Base-by-base conservation (phyloP, 805 yeast genomes). In the Candida palmyrensis region DNA sequence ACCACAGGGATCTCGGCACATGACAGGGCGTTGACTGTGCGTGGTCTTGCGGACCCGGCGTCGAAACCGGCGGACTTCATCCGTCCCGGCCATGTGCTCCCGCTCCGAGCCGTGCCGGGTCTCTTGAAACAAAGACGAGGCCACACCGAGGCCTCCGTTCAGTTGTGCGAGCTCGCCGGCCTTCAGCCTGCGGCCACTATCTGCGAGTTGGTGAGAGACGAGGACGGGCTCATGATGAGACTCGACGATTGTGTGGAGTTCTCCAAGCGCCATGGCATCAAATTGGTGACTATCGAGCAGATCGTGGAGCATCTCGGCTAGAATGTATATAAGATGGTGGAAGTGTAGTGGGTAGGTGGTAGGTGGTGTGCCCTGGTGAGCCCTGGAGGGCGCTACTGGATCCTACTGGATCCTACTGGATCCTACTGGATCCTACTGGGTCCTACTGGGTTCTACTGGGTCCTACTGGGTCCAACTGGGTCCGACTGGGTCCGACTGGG, bases 61-160 rank as follows among this genome's bases (percentile, higher is more conserved):
- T 53, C 80, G 6, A 66, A 62, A 27, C 71, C 94, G 0, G 62
- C 44, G 0, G 89, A 86, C 38, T 85, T 92, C 53, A 64, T 85
- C 53, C 77, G 83, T 48, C 99, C 99, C 0, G 99, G 99, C 12
- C 99, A 92, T 53, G 66, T 92, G 19, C 76, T 90, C 43, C 99
- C 98, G 3, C 70, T 92, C 47, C 73, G 97, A 47, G 97, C 97
- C 3, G 83, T 72, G 14, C 83, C 83, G 16, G 95, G 96, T 1
- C 80, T 95, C 33, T 77, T 92, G 37, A 66, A 78, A 36, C 62
- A 66, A 31, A 82, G 99, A 68, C 69, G 84, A 37, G 99, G 99
- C 11, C 99, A 92, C 56, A 92, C 99, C 8, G 99, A 92, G 63
- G 97, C 98, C 12, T 88, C 87, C 18, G 95, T 92, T 6, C 95